Conservation (phyloP, 1,284 basidiomycete species). For the Gastroboletus turbinatus region DNA sequence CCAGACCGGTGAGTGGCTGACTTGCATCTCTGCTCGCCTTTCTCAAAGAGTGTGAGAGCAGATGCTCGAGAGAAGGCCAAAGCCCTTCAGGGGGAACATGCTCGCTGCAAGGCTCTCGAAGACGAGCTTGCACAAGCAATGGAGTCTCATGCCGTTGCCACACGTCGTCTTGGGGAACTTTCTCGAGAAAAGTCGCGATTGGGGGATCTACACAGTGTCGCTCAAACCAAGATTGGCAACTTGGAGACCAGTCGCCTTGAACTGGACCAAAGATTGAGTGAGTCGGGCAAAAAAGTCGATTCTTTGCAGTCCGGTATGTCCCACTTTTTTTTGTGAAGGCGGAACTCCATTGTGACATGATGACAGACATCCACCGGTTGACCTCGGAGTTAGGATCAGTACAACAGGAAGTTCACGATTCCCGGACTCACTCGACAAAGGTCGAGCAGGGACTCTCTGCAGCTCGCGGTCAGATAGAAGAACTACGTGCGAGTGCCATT, state of each 20-base stretch:
- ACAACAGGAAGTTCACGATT: slow-evolving; percentile 11
- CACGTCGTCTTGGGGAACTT: slow-evolving; percentile 18
- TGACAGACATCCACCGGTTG: slow-evolving; percentile 21
- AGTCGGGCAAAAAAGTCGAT: slow-evolving; percentile 6
- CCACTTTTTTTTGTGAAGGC: not conserved
- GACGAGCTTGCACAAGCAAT: slow-evolving; percentile 18
- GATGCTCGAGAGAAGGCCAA: slow-evolving; percentile 10
- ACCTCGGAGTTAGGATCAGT: slow-evolving; percentile 17
- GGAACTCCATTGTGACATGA: slow-evolving; percentile 3
- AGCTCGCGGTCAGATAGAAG: slow-evolving; percentile 21
- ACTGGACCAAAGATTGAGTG: slow-evolving; percentile 11
- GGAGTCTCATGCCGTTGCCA: slow-evolving; percentile 6
- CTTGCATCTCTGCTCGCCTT: not conserved
- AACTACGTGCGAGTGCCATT: slow-evolving; percentile 14
- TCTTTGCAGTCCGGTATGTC: slow-evolving; percentile 23
- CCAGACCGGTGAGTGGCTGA: slow-evolving; percentile 13
- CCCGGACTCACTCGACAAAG: slow-evolving; percentile 9
- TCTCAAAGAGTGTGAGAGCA: slow-evolving; percentile 5
- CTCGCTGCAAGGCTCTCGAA: slow-evolving; percentile 19
- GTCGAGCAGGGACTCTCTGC: slow-evolving; percentile 26
- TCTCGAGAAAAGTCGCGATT: slow-evolving; percentile 30
- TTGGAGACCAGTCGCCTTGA: slow-evolving; percentile 15
- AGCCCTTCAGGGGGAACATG: slow-evolving; percentile 19
- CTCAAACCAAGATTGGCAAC: slow-evolving; percentile 16
- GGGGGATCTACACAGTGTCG: slow-evolving; percentile 27